phyloP scores from a whole-genome alignment of 352 stramenopile genomes.

The Globisporangium cylindrosporum region DNA sequence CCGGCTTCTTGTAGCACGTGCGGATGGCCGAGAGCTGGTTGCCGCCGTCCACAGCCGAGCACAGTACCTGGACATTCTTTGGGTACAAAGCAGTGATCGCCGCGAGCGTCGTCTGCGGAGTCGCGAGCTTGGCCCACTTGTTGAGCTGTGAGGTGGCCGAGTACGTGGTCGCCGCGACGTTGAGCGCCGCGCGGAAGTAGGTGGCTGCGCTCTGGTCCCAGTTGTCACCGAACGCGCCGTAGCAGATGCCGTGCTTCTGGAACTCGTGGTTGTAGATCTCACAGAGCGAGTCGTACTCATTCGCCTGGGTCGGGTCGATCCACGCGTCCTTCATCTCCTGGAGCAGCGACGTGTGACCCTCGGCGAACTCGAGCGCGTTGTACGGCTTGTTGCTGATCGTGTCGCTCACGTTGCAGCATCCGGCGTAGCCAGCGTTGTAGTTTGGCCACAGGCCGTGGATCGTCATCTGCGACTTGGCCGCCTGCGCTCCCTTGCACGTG shows the following conservation, averaged over 20 bases:
- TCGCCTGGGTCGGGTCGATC: constrained; percentile 57
- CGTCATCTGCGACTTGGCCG: constrained; percentile 49
- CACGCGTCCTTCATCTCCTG: constrained; percentile 57
- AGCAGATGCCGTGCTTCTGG: constrained; percentile 86
- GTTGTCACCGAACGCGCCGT: constrained; percentile 59
- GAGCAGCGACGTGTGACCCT: constrained; percentile 44
- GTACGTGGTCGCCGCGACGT: constrained; percentile 35
- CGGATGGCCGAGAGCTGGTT: constrained; percentile 73
- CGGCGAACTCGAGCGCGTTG: constrained; percentile 38
- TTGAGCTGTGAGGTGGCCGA: constrained; percentile 55
- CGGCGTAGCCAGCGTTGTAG: constrained; percentile 70
- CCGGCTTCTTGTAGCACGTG: constrained; percentile 57
- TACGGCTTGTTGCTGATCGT: constrained; percentile 58
- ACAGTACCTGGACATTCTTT: constrained; percentile 63
- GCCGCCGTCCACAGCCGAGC: constrained; percentile 45
- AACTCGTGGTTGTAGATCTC: constrained; percentile 88
- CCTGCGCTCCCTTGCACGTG: constrained; percentile 31
- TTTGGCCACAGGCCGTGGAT: constrained; percentile 81
- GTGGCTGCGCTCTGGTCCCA: constrained; percentile 55
- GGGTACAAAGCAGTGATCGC: constrained; percentile 52
- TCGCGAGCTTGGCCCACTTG: constrained; percentile 34
- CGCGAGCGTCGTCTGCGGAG: constrained; percentile 26
- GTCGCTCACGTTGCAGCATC: constrained; percentile 68
- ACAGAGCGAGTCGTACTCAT: constrained; percentile 65
- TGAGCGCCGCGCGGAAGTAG: constrained; percentile 68